Evolutionary conservation across 805 yeast species (phyloP), one percentile per base, ranked within the genome.

Genomic region (Wickerhamiella alocasiicola): DNA sequence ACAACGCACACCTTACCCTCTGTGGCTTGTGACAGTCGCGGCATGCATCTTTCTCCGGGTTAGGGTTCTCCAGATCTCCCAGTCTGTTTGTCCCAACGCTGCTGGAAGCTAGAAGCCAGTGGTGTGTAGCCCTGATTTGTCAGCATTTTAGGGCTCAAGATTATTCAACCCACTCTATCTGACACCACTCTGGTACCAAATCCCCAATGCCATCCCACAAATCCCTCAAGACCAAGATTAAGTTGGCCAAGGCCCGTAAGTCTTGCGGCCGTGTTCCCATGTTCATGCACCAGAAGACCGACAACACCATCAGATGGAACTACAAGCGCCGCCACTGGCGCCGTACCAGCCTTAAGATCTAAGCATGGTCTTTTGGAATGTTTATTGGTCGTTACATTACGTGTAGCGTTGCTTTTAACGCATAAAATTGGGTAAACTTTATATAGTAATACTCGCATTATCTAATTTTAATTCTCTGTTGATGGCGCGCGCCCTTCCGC

Each of bases 291-390:
- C 77, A 87, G 71, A 88, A 85, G 81, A 84, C 97, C 68, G 78
- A 73, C 71, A 88, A 84, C 94, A 87, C 78, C 63, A 81, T 91
- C 76, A 84, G 61, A 54, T 62, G 57, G 52, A 88, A 88, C 75
- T 93, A 95, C 67, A 91, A 91, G 85, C 85, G 97, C 83, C 81
- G 97, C 79, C 94, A 91, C 91, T 88, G 98, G 98, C 88, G 95
- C 82, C 83, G 97, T 81, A 88, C 96, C 65, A 88, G 88, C 94
- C 78, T 88, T 73, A 76, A 78, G 78, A 70, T 88, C 78, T 88
- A 87, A 82, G 66, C 62, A 23, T 25, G 40, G 27, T 29, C 28
- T 41, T 20, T 18, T 26, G 38, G 29, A 20, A 26, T 32, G 33
- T 39, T 39, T 31, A 25, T 32, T 39, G 24, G 30, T 23, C 12